Evolutionary conservation across 2,329 filamentous ascomycete genomes (phyloP).

Genomic region (Penicillium sp.): DNA sequence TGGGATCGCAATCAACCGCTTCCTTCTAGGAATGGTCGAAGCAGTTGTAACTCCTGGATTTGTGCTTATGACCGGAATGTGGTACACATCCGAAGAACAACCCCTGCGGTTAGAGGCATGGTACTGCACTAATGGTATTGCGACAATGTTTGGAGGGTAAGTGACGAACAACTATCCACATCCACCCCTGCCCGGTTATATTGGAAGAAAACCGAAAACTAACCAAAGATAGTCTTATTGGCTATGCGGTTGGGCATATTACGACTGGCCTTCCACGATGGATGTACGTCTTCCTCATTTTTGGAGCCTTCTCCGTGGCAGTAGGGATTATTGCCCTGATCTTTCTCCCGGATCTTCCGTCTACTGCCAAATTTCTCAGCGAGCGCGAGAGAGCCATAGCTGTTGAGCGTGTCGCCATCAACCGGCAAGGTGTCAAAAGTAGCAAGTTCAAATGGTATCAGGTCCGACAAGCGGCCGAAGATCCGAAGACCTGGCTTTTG

Average conservation of each 20-base stretch:
- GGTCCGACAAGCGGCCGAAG: conserved; percentile 47
- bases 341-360: conserved; percentile 45
- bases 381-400: conserved; percentile 54
- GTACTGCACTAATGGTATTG: conserved; percentile 59
- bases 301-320: conserved; percentile 38
- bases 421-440: conserved; percentile 56
- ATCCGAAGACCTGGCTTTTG: conserved; percentile 60
- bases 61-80: conserved; percentile 52
- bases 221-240: conserved; percentile 40
- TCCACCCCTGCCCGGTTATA: not conserved
- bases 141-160: conserved; percentile 59
- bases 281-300: conserved; percentile 61
- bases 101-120: conserved; percentile 54
- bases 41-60: conserved; percentile 50
- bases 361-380: conserved; percentile 44
- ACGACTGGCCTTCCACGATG: conserved; percentile 48
- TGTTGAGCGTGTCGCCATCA: conserved; percentile 51
- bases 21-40: conserved; percentile 49
- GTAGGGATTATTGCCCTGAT: conserved; percentile 37
- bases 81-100: conserved; percentile 49
- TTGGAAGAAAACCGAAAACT: not conserved
- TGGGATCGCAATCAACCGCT: conserved; percentile 44
- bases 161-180: conserved; percentile 2
- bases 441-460: conserved; percentile 48
- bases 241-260: conserved; percentile 61